Percentiles rank a stretch among this genome's conserved stretches.
Evolutionary conservation across 2,329 filamentous ascomycete species (phyloP).

Genomic region (Stachybotrys echinatus): DNA sequence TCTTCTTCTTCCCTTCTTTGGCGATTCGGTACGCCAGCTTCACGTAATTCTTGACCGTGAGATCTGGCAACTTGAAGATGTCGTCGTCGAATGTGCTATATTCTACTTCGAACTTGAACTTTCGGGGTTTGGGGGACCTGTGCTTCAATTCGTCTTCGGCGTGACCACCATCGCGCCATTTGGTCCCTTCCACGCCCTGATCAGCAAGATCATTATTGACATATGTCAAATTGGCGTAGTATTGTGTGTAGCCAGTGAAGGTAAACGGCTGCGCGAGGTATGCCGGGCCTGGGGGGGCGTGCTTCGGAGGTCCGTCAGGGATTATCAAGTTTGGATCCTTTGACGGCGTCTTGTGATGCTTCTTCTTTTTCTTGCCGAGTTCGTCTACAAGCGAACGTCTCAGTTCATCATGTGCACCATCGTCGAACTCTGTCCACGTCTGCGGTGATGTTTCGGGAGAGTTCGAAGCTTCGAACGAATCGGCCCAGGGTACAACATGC

Average conservation of each 20-base stretch:
- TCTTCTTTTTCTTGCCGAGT: constrained; percentile 27
- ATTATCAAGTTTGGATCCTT: constrained; percentile 57
- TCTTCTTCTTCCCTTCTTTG: constrained; percentile 12
- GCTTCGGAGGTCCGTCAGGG: constrained; percentile 68
- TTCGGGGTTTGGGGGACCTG: constrained; percentile 50
- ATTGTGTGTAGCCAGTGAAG: constrained; percentile 77
- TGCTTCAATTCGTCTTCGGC: constrained; percentile 47
- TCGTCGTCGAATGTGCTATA: constrained; percentile 79
- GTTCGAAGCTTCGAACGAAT: constrained; percentile 16
- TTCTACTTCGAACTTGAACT: constrained; percentile 74
- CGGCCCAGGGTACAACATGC: constrained; percentile 40
- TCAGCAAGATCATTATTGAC: constrained; percentile 68
- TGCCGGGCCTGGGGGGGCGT: constrained; percentile 74
- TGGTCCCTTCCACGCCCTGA: constrained; percentile 19
- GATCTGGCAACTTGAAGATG: constrained; percentile 68
- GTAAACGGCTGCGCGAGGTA: constrained; percentile 83
- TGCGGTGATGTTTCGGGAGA: neutral
- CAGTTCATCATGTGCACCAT: constrained; percentile 16
- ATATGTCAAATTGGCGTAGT: constrained; percentile 87
- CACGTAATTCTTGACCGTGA: constrained; percentile 79
- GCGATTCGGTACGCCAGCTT: constrained; percentile 77
- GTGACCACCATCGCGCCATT: constrained; percentile 62
- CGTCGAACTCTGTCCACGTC: neutral
- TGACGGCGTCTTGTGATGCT: constrained; percentile 42
- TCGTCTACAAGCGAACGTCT: constrained; percentile 23